A percentile compares a stretch with the other conserved stretches of the same genome.
Evolutionary conservation across 352 stramenopile genomes (phyloP).

Genomic region (Phytophthora nicotianae): DNA sequence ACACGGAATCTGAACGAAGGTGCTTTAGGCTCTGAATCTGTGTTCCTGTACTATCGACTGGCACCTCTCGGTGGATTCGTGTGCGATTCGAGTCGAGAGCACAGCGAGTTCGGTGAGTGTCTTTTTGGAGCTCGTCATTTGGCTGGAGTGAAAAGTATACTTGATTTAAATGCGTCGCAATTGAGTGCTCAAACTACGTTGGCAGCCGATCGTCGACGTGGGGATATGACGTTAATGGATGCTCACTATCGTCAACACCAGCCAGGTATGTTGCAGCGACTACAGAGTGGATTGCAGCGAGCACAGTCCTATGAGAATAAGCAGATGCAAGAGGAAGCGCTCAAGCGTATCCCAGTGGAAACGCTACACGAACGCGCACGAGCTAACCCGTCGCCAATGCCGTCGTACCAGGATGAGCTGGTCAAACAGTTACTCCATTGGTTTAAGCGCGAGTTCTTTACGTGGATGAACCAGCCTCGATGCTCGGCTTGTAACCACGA

Average conservation of each 20-base stretch:
- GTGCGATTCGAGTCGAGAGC: slow-evolving; percentile 45
- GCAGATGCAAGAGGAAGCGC: slow-evolving; percentile 67
- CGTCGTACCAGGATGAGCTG: slow-evolving; percentile 68
- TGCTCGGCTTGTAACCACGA: slow-evolving; percentile 61
- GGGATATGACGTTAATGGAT: slow-evolving; percentile 44
- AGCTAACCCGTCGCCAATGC: slow-evolving; percentile 52
- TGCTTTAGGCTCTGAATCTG: slow-evolving; percentile 19
- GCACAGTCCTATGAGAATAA: slow-evolving; percentile 69
- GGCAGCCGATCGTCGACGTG: slow-evolving; percentile 14
- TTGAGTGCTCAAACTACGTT: slow-evolving; percentile 26
- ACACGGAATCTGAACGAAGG: slow-evolving; percentile 60
- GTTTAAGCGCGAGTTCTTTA: slow-evolving; percentile 93
- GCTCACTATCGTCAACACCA: slow-evolving; percentile 56
- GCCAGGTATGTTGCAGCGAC: slow-evolving; percentile 45
- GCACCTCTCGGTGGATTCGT: slow-evolving; percentile 60
- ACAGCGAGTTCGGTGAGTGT: slow-evolving; percentile 74
- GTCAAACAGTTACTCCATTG: slow-evolving; percentile 80
- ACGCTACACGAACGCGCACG: slow-evolving; percentile 68
- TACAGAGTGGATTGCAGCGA: slow-evolving; percentile 57
- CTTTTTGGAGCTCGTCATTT: slow-evolving; percentile 63
- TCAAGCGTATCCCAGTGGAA: slow-evolving; percentile 70
- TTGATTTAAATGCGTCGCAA: slow-evolving; percentile 36
- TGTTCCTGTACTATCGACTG: slow-evolving; percentile 68
- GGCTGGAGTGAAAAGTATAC: slow-evolving; percentile 10
- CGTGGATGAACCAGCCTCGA: slow-evolving; percentile 87